Base-by-base conservation (phyloP, 192 early-diverging fungal genomes). In the Diversispora epigaea region DNA sequence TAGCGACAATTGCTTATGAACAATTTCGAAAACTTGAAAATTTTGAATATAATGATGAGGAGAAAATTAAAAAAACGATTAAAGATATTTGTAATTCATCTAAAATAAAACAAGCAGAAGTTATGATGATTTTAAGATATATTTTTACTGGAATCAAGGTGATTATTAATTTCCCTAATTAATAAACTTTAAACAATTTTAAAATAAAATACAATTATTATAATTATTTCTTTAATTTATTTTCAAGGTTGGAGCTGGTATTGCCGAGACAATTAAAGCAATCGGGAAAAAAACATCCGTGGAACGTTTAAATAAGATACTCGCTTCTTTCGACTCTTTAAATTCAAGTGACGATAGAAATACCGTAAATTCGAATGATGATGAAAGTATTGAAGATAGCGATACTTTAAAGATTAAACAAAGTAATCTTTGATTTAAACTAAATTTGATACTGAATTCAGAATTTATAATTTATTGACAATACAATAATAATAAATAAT, bases 71-170 rank as follows among this genome's bases (percentile, higher is more conserved):
- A 41, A 84, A 85, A 43, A 61, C 80, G n/a, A 56, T 69, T 40
- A 75, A 88, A 67, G 50, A 78, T 50, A 64, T 63, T 12, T 78
- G 81, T 50, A 75, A 80, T 1, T 81, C 80, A 8, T 60, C 76
- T 8, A 76, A 78, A 21, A 25, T 86, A 3, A 84, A 86, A 19
- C 73, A 78, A 14, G 85, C 84, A 21, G 83, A 85, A 9, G 84
- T 86, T 4, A 87, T 90, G 91, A 86, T 89, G 77, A 84, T 85
- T 22, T 79, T 91, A 40, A 78, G 92, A 21, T 90, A 86, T 76
- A 84, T 83, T 4, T 82, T 92, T 3, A 92, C 92, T 6, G 92
- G 91, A 15, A 81, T 83, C 17, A 80, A 80, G 78, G 82, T 80
- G 77, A 58, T 12, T 14, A 68, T 61, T 1, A n/a, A 25, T 22